phyloP scores from a whole-genome alignment of 352 stramenopile species.

The Phytophthora capsici region DNA sequence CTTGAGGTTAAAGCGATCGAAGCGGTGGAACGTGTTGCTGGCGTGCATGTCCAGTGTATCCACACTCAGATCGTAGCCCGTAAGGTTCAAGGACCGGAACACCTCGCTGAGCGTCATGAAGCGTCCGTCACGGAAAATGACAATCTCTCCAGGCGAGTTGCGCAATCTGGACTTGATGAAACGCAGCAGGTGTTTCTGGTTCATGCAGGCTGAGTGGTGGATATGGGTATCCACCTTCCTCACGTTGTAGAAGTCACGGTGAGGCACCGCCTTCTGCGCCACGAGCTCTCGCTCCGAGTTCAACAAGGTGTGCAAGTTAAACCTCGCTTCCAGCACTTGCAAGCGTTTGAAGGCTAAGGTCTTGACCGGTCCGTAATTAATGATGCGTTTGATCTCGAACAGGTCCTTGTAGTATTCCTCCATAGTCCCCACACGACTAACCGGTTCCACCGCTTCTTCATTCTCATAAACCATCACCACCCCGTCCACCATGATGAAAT shows the following conservation, averaged over 20 bases:
- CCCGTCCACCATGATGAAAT: slow-evolving; percentile 62
- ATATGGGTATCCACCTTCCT: slow-evolving; percentile 99
- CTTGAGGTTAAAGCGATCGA: slow-evolving; percentile 99
- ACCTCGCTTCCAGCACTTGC: slow-evolving; percentile 91
- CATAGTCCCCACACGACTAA: slow-evolving; percentile 50
- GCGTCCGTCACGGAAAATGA: slow-evolving; percentile 96
- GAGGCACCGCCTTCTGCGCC: slow-evolving; percentile 95
- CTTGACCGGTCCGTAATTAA: slow-evolving; percentile 90
- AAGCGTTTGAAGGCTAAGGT: slow-evolving; percentile 88
- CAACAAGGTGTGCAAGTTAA: slow-evolving; percentile 96
- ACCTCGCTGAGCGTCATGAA: slow-evolving; percentile 97
- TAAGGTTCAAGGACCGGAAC: slow-evolving; percentile 93
- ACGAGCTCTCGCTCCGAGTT: slow-evolving; percentile 96
- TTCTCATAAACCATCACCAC: slow-evolving; percentile 62
- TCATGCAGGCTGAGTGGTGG: slow-evolving; percentile 97
- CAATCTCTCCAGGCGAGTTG: slow-evolving; percentile 90
- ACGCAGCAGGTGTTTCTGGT: slow-evolving; percentile 95
- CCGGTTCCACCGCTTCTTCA: slow-evolving; percentile 35
- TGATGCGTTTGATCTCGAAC: slow-evolving; percentile 86
- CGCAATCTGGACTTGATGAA: slow-evolving; percentile 90
- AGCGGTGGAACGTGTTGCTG: slow-evolving; percentile 99
- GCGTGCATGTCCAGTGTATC: slow-evolving; percentile 99
- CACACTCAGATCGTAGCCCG: slow-evolving; percentile 98
- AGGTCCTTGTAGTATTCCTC: slow-evolving; percentile 78
- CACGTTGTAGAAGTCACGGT: slow-evolving; percentile 99